Percentiles rank a stretch among this genome's conserved stretches.
phyloP scores from a whole-genome alignment of 1,284 basidiomycete genomes.

The Cronartium ribicola region DNA sequence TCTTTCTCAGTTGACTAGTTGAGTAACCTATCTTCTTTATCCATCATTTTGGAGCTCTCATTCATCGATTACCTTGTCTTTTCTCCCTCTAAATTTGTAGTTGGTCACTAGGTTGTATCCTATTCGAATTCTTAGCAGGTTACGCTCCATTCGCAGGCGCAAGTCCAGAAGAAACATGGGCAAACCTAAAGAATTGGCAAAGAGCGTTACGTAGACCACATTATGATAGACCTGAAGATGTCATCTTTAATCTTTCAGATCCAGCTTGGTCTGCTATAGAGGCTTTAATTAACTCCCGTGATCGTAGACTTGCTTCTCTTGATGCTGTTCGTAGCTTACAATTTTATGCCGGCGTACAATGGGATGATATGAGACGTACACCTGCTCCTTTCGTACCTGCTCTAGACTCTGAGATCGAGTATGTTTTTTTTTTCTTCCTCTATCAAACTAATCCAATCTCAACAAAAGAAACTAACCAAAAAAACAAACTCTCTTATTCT shows the following conservation, averaged over 20 bases:
- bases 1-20: conserved; percentile 42
- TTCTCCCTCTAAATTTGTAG: conserved; percentile 61
- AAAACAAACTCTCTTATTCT: background rate
- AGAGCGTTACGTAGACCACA: conserved; percentile 81
- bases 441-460: background rate
- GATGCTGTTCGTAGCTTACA: conserved; percentile 70
- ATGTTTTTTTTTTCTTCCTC: background rate
- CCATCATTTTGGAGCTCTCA: conserved; percentile 47
- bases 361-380: conserved; percentile 70
- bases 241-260: conserved; percentile 94
- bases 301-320: conserved; percentile 70
- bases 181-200: conserved; percentile 96
- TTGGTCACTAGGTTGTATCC: conserved; percentile 96
- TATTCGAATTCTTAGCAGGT: conserved; percentile 68
- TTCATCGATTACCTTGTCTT: background rate
- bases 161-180: conserved; percentile 97
- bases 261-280: conserved; percentile 94
- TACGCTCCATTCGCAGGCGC: conserved; percentile 97
- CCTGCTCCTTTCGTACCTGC: conserved; percentile 93
- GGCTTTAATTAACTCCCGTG: conserved; percentile 68
- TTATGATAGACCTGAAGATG: conserved; percentile 91
- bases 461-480: background rate
- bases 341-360: conserved; percentile 74
- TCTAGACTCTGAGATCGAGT: conserved; percentile 84
- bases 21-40: conserved; percentile 4